Evolutionary conservation across 176 grass and related monocot species (phyloP).

Genomic region (Secale cereale): DNA sequence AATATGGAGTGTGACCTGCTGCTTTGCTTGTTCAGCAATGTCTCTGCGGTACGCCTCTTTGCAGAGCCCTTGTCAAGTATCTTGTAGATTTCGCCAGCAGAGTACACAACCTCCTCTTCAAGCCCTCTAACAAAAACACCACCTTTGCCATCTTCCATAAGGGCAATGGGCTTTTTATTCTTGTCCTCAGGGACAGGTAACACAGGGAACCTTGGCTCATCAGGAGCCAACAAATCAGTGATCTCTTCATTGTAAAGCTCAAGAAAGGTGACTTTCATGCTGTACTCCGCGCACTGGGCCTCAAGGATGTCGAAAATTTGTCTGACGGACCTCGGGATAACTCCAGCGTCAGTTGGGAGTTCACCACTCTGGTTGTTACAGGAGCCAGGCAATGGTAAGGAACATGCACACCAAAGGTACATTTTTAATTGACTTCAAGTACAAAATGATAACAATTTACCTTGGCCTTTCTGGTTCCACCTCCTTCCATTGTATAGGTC

Average conservation of each 20-base stretch:
- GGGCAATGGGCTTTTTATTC: constrained; percentile 93
- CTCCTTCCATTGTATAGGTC: constrained; percentile 99
- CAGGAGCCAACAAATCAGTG: constrained; percentile 78
- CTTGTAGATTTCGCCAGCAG: constrained; percentile 94
- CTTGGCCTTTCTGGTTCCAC: constrained; percentile 88
- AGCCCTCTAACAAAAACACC: constrained; percentile 96
- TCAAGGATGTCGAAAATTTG: constrained; percentile 91
- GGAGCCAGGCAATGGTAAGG: constrained; percentile 22
- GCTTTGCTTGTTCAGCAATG: constrained; percentile 98
- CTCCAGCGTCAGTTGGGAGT: constrained; percentile 87
- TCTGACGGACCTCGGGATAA: constrained; percentile 90
- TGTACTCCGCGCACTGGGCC: constrained; percentile 89
- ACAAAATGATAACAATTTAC: constrained; percentile 19
- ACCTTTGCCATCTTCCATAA: constrained; percentile 99
- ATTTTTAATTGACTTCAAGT: constrained; percentile 1
- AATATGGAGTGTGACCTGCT: constrained; percentile 99
- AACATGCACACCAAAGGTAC: background rate
- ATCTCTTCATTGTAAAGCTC: constrained; percentile 99
- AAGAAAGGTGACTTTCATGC: constrained; percentile 99
- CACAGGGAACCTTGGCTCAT: constrained; percentile 81
- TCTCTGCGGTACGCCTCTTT: constrained; percentile 97
- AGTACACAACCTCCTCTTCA: constrained; percentile 96
- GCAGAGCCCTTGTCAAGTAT: constrained; percentile 97
- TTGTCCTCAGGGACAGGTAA: constrained; percentile 81
- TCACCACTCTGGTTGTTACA: constrained; percentile 73